Base-by-base conservation (phyloP, 768 basidiomycete species). In the Mycena capillaripes region DNA sequence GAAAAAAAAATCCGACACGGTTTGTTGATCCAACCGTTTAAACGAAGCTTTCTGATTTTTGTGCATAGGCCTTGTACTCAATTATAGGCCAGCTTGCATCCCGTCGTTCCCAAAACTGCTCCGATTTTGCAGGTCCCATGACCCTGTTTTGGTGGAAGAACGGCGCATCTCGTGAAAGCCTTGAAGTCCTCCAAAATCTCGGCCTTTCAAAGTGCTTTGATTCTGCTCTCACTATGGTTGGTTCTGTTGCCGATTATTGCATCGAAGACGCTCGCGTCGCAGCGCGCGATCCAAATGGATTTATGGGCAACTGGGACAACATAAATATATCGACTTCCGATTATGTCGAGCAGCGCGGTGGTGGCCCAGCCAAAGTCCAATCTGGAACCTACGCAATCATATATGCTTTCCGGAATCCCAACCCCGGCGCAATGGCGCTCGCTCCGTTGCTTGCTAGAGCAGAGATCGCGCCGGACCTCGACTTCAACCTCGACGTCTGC, bases 321-420 rank as follows among this genome's bases (percentile, higher is more conserved):
- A 25, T 65, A 12, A 65, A 65, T 21, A 53, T 65, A 3, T 56
- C 53, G 1, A 40, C 34, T 1, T 65, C 64, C 3, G 38, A 38
- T 44, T 65, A 42, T 25, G 34, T 53, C 25, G 64, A 65, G 52
- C 64, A 65, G 16, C 52, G 64, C 46, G 52, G 32, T 25, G 44
- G 23, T 12, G 62, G 46, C 12, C 62, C 64, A 1, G 30, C 68
- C 36, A 85, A 84, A 69, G 83, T 84, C 8, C 81, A 82, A 44
- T 83, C 82, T 2, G 82, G 83, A 2, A 84, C 82, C 0, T 80
- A 82, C 57, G 30, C 76, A 7, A 71, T 82, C 6, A 59, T 85
- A 3, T 84, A 84, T 67, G 40, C 70, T 23, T 70, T 83, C 5
- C 69, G 29, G 2, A 75, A 77, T 59, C 78, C 72, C 4, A 64